Evolutionary conservation across 1,284 basidiomycete species (phyloP).

Genomic region (Sparassis latifolia): DNA sequence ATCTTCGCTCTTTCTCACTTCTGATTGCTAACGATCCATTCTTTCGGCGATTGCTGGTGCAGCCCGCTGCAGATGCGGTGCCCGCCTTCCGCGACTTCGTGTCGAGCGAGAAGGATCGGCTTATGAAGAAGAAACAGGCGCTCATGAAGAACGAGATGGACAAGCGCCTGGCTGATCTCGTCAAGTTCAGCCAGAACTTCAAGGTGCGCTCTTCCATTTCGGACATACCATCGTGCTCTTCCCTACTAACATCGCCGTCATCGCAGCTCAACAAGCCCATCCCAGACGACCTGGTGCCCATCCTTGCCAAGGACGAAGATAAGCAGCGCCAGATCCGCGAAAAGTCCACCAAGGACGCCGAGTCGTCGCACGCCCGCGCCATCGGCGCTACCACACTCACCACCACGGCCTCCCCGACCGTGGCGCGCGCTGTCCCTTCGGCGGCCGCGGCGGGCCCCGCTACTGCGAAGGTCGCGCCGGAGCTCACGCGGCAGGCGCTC

Average conservation of each 20-base stretch:
- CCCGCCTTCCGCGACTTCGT: slow-evolving; percentile 88
- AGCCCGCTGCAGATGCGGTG: slow-evolving; percentile 63
- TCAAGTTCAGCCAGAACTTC: slow-evolving; percentile 90
- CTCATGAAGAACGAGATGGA: slow-evolving; percentile 92
- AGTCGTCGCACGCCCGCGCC: slow-evolving; percentile 54
- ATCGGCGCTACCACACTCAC: slow-evolving; percentile 44
- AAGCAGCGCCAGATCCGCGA: slow-evolving; percentile 81
- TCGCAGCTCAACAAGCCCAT: slow-evolving; percentile 85
- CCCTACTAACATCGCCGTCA: neutral
- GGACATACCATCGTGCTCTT: neutral
- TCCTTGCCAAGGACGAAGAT: slow-evolving; percentile 85
- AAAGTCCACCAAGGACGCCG: slow-evolving; percentile 65
- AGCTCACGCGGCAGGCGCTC: slow-evolving; percentile 10
- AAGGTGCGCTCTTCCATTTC: slow-evolving; percentile 36
- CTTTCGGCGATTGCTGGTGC: slow-evolving; percentile 2
- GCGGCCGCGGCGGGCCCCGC: slow-evolving; percentile 8
- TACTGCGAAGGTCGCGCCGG: slow-evolving; percentile 15
- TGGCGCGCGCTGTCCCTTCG: slow-evolving; percentile 16
- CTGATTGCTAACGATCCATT: too few species aligned
- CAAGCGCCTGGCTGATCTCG: slow-evolving; percentile 84
- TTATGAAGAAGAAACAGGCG: slow-evolving; percentile 87
- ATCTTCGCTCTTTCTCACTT: neutral
- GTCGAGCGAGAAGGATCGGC: slow-evolving; percentile 79
- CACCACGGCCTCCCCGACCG: slow-evolving; percentile 27
- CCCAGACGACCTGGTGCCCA: slow-evolving; percentile 89